These are phyloP conservation scores for Trifolium fragiferum DNA, from an alignment of 306 rosid species.

Conservation along the genomic window DNA sequence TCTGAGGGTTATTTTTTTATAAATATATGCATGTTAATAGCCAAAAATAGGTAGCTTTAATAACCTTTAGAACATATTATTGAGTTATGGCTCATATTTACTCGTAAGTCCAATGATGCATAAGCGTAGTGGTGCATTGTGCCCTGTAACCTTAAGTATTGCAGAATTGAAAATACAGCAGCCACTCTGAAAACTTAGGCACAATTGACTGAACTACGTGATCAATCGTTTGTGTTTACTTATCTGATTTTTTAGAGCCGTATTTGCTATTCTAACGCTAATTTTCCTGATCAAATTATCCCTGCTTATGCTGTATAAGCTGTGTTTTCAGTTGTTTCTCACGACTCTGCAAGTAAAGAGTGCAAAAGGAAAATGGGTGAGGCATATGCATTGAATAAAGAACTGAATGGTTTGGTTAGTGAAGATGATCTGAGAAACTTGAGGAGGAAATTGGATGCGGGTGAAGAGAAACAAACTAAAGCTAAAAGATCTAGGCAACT, in stretches of 20 bases:
- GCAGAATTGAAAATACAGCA: neutral
- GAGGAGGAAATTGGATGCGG: conserved; percentile 63
- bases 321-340: conserved; percentile 80
- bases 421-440: conserved; percentile 65
- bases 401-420: conserved; percentile 63
- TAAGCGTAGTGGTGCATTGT: neutral
- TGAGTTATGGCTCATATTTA: neutral
- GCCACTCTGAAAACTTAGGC: neutral
- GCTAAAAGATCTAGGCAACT: conserved; percentile 57
- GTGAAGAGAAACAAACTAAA: conserved; percentile 46
- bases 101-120: neutral
- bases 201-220: too few relatives aligned
- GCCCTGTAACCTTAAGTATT: neutral
- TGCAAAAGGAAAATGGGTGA: conserved; percentile 75
- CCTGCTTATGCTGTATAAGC: conserved; percentile 17
- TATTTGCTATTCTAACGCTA: neutral
- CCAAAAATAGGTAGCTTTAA: neutral
- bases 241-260: too few relatives aligned
- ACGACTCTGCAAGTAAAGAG: conserved; percentile 83
- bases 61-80: neutral
- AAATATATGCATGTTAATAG: neutral
- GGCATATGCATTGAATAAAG: conserved; percentile 77
- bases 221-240: neutral
- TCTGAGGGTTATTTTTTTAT: neutral
- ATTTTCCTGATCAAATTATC: conserved; percentile 1